A percentile compares a stretch with the other conserved stretches of the same genome.
Evolutionary conservation across 495 filamentous ascomycete genomes (phyloP).

Genomic region (Xylaria palmicola): DNA sequence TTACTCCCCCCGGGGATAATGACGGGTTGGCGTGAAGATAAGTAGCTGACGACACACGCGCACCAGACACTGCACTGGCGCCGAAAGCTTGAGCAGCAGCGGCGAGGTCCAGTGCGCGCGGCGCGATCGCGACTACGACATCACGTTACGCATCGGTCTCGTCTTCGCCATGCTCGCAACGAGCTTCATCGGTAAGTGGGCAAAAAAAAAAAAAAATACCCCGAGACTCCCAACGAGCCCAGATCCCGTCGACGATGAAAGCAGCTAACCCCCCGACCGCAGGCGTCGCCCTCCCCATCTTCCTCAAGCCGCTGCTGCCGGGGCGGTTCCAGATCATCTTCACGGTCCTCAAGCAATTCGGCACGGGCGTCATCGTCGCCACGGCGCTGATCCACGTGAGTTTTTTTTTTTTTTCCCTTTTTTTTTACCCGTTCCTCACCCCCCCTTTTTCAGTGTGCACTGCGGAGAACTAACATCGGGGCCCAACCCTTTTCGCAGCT

Average conservation of each 20-base stretch:
- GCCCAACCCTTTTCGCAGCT: constrained; percentile 39
- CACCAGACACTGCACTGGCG: constrained; percentile 46
- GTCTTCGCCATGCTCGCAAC: constrained; percentile 59
- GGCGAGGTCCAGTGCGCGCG: constrained; percentile 38
- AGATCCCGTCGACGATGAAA: background rate
- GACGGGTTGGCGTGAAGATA: background rate
- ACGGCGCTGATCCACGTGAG: constrained; percentile 69
- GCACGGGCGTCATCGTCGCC: constrained; percentile 70
- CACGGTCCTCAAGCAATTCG: constrained; percentile 65
- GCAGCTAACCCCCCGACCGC: background rate
- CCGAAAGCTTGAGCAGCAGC: constrained; percentile 34
- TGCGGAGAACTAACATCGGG: background rate
- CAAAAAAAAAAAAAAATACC: too few species aligned
- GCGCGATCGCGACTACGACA: constrained; percentile 52
- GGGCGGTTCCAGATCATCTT: constrained; percentile 38
- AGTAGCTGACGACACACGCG: background rate
- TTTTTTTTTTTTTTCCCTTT: background rate
- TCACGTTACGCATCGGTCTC: constrained; percentile 56
- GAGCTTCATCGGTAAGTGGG: constrained; percentile 38
- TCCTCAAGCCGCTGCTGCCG: constrained; percentile 33
- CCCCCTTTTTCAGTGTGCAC: background rate
- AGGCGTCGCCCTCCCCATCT: constrained; percentile 48
- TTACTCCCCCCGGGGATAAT: background rate
- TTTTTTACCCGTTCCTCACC: too few species aligned
- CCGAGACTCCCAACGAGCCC: too few species aligned